These are phyloP conservation scores for Cytauxzoon felis DNA, from an alignment of 169 alveolate species.

Conservation along the genomic window DNA sequence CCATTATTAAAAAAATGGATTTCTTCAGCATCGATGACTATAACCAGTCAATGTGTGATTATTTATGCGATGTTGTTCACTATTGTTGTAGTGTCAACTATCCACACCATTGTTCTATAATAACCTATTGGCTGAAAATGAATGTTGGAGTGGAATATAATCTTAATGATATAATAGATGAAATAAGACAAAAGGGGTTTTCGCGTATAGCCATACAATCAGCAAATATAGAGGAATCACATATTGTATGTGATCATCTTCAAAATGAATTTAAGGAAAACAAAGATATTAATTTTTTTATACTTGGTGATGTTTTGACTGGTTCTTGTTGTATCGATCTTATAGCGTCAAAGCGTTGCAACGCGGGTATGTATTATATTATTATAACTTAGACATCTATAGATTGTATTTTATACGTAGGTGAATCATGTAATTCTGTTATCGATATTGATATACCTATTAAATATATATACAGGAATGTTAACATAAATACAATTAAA, in stretches of 20 bases:
- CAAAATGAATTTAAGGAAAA: constrained; percentile 1
- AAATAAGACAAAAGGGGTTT: constrained; percentile 10
- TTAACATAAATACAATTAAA: neutral
- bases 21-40: neutral
- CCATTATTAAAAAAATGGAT: neutral
- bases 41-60: neutral
- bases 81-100: no score
- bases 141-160: neutral
- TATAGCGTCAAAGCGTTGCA: constrained; percentile 44
- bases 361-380: constrained; percentile 19
- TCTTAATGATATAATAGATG: neutral
- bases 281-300: constrained; percentile 6
- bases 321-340: constrained; percentile 57
- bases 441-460: constrained; percentile 18
- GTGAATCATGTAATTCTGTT: constrained; percentile 28
- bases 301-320: constrained; percentile 46
- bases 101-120: no score
- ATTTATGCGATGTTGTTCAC: no score
- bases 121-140: no score
- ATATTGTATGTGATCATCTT: constrained; percentile 6
- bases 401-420: constrained; percentile 57
- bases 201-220: constrained; percentile 42
- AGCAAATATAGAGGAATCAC: constrained; percentile 30
- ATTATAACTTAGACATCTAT: neutral
- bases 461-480: neutral